phyloP scores from a whole-genome alignment of 164 flowering plant genomes.

The Magnolia officinalis region DNA sequence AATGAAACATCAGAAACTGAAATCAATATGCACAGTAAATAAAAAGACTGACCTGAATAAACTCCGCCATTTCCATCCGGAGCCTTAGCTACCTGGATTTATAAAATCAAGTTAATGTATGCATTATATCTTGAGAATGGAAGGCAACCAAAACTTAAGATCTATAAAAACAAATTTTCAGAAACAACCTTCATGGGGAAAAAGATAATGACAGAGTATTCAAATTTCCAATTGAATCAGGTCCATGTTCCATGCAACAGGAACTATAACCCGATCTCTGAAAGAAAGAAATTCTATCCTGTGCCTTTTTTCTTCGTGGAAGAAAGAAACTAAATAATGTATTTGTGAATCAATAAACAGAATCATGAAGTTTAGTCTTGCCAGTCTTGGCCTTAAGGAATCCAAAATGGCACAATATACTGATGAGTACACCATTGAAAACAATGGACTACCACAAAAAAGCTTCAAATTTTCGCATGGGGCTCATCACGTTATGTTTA shows the following conservation, averaged over 20 bases:
- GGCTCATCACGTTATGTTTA: no score
- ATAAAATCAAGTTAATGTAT: conserved; percentile 11
- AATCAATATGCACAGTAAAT: not conserved
- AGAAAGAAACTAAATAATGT: not conserved
- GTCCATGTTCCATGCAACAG: not conserved
- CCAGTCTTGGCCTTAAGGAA: no score
- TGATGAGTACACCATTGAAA: no score
- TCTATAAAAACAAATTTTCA: not conserved
- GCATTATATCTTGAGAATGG: not conserved
- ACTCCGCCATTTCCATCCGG: conserved; percentile 99
- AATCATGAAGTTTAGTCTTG: no score
- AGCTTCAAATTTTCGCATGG: no score
- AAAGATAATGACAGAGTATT: not conserved
- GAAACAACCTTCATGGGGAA: not conserved
- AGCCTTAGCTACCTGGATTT: conserved; percentile 83
- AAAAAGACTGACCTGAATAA: conserved; percentile 56
- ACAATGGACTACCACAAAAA: no score
- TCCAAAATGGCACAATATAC: no score
- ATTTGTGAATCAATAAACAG: no score
- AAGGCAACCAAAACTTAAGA: not conserved
- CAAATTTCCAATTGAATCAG: not conserved
- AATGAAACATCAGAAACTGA: not conserved
- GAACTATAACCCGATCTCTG: not conserved
- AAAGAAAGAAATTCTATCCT: not conserved
- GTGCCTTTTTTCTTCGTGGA: not conserved